Base-by-base conservation (phyloP, 208 protist species). In the Leishmania turanica region DNA sequence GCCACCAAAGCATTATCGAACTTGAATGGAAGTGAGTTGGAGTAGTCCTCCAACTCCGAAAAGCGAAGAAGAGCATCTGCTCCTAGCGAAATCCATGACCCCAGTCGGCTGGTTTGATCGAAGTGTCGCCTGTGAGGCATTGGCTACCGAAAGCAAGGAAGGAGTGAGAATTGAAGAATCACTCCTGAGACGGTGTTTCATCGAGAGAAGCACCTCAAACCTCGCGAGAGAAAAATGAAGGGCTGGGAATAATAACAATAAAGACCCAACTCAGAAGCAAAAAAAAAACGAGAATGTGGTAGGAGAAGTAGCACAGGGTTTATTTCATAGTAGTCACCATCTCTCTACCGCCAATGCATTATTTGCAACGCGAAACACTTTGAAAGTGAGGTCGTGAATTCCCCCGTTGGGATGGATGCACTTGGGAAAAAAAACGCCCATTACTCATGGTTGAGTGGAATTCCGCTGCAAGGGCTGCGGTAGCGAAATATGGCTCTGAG, bases 1-100 rank as follows among this genome's bases (percentile, higher is more conserved):
- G 90, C 87, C 42, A 97, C 73, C 40, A 85, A 85, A 53, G 81
- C 86, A 8, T 83, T 74, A 53, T 75, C 75, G 45, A 89, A 83
- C 62, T 49, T 72, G 65, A 49, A 66, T 27, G 79, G n/a, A 79
- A 88, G 72, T 47, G 68, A n/a, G 81, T 82, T 88, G 2, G 47
- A 40, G 51, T 84, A 79, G 77, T 79, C 51, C 27, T 86, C 80
- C 51, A 96, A 85, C 76, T 95, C 91, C 34, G 90, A 71, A 56
- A 92, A 58, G 31, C 91, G 87, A n/a, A 95, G 70, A 80, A 95
- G 81, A 78, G 83, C 80, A 40, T 92, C 85, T 70, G 76, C 71
- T 13, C 86, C 87, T 53, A 96, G 77, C 58, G 88, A 90, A 66
- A 96, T 89, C 91, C 91, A 96, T 66, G 80, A 82, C 1, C 93